These are phyloP conservation scores for Colletotrichum caudatum DNA, from an alignment of 2,329 filamentous ascomycete species.

Conservation along the genomic window DNA sequence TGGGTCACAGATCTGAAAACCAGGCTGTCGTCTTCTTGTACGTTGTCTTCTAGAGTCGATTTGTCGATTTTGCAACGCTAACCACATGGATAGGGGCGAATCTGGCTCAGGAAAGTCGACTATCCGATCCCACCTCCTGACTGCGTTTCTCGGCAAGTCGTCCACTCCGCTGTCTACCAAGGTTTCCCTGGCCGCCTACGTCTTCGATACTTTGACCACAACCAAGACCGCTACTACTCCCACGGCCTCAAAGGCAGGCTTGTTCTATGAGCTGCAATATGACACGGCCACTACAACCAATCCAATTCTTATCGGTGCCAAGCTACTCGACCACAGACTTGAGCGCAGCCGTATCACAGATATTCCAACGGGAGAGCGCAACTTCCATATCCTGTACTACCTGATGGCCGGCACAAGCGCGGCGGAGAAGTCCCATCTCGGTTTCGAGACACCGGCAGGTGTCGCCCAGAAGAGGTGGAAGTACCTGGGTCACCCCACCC, in stretches of 20 bases:
- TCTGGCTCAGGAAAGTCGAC: constrained; percentile 97
- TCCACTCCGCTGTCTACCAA: constrained; percentile 94
- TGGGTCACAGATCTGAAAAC: constrained; percentile 91
- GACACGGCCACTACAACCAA: constrained; percentile 87
- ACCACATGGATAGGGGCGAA: constrained; percentile 76
- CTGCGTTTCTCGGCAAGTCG: constrained; percentile 87
- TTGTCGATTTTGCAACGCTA: neutral
- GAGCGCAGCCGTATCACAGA: constrained; percentile 92
- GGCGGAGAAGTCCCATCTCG: constrained; percentile 89
- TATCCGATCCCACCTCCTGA: constrained; percentile 87
- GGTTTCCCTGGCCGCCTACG: constrained; percentile 90
- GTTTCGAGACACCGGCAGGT: constrained; percentile 64
- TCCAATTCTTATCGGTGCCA: constrained; percentile 91
- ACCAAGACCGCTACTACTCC: constrained; percentile 97
- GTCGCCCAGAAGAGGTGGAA: constrained; percentile 85
- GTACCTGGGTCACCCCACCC: constrained; percentile 94
- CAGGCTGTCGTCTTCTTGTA: constrained; percentile 94
- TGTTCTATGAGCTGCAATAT: constrained; percentile 97
- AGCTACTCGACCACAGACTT: constrained; percentile 91
- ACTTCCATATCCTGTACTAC: constrained; percentile 97
- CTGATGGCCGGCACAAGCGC: constrained; percentile 90
- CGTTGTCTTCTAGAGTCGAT: constrained; percentile 54
- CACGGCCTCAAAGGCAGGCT: constrained; percentile 92
- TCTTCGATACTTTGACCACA: constrained; percentile 96
- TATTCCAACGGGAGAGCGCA: constrained; percentile 94